phyloP scores from a whole-genome alignment of 257 asterid genomes.

The Penstemon newberryi region DNA sequence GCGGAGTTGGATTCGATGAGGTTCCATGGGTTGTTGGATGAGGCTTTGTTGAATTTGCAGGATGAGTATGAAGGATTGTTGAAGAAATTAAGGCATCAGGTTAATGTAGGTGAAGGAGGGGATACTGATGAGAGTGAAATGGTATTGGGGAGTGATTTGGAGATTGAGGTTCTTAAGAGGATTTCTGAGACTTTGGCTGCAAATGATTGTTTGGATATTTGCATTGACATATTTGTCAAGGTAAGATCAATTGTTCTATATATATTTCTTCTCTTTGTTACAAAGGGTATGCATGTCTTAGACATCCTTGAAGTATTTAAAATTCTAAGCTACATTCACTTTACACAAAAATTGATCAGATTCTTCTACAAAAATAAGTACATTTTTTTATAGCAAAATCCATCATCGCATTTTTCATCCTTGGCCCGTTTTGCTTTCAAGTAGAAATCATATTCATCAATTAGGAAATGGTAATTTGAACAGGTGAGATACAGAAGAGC shows the following conservation, averaged over 20 bases:
- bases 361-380: too few species aligned
- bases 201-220: conserved; percentile 79
- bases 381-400: too few species aligned
- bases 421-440: too few species aligned
- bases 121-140: conserved; percentile 22
- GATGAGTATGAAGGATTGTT: conserved; percentile 74
- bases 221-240: conserved; percentile 77
- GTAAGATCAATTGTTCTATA: conserved; percentile 26
- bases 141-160: conserved; percentile 56
- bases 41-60: conserved; percentile 75
- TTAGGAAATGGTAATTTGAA: not conserved
- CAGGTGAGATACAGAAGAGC: conserved; percentile 82
- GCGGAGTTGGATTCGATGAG: conserved; percentile 74
- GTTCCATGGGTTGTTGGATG: conserved; percentile 74
- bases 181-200: conserved; percentile 60
- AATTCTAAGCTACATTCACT: too few species aligned
- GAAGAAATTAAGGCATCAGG: conserved; percentile 50
- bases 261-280: not conserved
- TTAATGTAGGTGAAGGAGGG: conserved; percentile 21
- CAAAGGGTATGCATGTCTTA: not conserved
- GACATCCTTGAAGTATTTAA: too few species aligned
- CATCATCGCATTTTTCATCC: too few species aligned
- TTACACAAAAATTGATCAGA: too few species aligned
- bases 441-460: too few species aligned
- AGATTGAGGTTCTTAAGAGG: conserved; percentile 52